phyloP scores from a whole-genome alignment of 805 yeast species.

The Starmera amethionina region DNA sequence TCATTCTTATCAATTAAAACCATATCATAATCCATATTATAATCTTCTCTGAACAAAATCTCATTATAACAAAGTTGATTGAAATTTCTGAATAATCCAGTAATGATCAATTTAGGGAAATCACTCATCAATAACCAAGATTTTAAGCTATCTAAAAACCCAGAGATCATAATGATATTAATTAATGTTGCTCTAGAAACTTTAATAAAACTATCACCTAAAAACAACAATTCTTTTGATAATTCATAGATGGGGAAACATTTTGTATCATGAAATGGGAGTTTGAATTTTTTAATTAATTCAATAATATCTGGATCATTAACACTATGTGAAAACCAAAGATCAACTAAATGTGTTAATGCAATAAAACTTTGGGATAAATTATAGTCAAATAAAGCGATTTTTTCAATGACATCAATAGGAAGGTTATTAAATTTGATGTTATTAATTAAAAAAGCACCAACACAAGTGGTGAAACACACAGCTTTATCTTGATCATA shows the following conservation, averaged over 20 bases:
- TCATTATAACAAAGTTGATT: slow-evolving; percentile 7
- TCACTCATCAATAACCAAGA: slow-evolving; percentile 14
- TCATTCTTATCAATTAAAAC: neutral
- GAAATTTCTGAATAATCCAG: slow-evolving; percentile 9
- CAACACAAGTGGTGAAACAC: slow-evolving; percentile 3
- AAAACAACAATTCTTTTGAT: slow-evolving; percentile 12
- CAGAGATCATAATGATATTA: slow-evolving; percentile 8
- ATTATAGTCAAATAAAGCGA: slow-evolving; percentile 5
- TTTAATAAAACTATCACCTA: slow-evolving; percentile 6
- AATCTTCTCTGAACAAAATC: neutral
- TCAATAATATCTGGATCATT: slow-evolving; percentile 10
- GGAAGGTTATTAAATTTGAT: slow-evolving; percentile 1
- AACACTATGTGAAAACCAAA: slow-evolving; percentile 8
- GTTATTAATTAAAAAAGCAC: slow-evolving; percentile 8
- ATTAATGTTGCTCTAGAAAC: slow-evolving; percentile 6
- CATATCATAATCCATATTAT: neutral
- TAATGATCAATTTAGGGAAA: slow-evolving; percentile 8
- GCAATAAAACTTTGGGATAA: slow-evolving; percentile 9
- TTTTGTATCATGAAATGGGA: neutral
- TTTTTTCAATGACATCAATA: neutral
- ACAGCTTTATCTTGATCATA: slow-evolving; percentile 1
- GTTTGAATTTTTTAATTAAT: slow-evolving; percentile 2
- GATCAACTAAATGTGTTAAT: slow-evolving; percentile 9
- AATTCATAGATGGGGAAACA: slow-evolving; percentile 18
- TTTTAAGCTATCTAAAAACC: slow-evolving; percentile 4